Evolutionary conservation across 1,139 yeast genomes (phyloP), one percentile per base, ranked within the genome.

Genomic region (Yamadazyma diospyri): DNA sequence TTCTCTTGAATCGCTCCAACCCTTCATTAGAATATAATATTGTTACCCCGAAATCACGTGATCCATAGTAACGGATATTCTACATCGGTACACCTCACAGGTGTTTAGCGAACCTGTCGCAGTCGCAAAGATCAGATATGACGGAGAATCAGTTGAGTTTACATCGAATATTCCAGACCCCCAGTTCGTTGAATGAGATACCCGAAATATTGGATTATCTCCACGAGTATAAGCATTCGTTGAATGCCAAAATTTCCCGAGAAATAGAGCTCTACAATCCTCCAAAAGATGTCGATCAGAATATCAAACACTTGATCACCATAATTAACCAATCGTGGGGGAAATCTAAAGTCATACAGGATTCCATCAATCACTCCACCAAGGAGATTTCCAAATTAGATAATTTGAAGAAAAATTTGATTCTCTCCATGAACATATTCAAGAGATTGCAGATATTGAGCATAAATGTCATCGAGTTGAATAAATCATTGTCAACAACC

Each of bases 401-500:
- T 55, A 76, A 74, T 34, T 80, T 88, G 28, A 94, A 92, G 61
- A 77, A 76, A 52, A 92, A 92, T 53, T 63, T 92, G 33, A 89
- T 87, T 3, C 67, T 77, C 22, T 78, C 94, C 10, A 85, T 92
- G 84, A 87, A 94, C 1, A 78, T 89, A 22, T 69, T 92, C 41
- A 85, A 92, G 49, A 71, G 96, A 40, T 68, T 94, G 23, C 95
- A 88, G 51, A 89, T 89, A 84, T 67, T 92, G 34, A 44, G 34
- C 26, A 37, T 33, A 29, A 42, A 47, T 8, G 71, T 86, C 3
- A 79, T 79, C 21, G 94, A 95, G 10, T 83, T 82, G 52, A 78
- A 78, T 30, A 78, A 78, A 38, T 69, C 92, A 33, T 71, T 72
- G 17, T 53, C 59, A 5, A 50, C 57, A 2, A 23, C 22, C 16